Evolutionary conservation across 768 basidiomycete species (phyloP).

Genomic region (Rhizopogon roseolus): DNA sequence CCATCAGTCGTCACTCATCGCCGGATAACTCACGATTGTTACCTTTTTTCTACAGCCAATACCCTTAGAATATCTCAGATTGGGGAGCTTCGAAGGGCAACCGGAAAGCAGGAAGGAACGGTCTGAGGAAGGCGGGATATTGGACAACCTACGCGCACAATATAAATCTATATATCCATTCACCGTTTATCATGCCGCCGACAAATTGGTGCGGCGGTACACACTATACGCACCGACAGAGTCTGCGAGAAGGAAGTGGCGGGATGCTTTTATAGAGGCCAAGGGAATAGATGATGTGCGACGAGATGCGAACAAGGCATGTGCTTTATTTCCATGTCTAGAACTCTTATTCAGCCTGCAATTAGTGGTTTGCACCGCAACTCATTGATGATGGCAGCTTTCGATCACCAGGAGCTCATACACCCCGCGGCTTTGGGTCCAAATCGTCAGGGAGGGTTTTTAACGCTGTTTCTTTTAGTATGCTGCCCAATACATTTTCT

Average conservation of each 20-base stretch:
- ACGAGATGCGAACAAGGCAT: conserved; percentile 71
- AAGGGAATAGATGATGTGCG: conserved; percentile 58
- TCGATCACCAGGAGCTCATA: conserved; percentile 37
- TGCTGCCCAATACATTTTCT: conserved; percentile 15
- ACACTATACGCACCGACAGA: conserved; percentile 67
- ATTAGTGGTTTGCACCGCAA: conserved; percentile 65
- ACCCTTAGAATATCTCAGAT: conserved; percentile 71
- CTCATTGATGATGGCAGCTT: conserved; percentile 60
- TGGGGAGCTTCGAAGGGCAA: conserved; percentile 57
- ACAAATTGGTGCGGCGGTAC: conserved; percentile 54
- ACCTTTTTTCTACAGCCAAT: conserved; percentile 51
- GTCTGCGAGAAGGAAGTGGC: conserved; percentile 57
- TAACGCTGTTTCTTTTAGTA: conserved; percentile 62
- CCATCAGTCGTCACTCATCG: not conserved
- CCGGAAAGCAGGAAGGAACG: conserved; percentile 64
- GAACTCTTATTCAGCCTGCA: conserved; percentile 6
- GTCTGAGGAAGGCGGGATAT: conserved; percentile 49
- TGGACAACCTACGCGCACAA: conserved; percentile 51
- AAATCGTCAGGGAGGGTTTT: conserved; percentile 55
- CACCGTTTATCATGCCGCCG: conserved; percentile 67
- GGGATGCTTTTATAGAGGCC: conserved; percentile 53
- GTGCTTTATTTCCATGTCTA: conserved; percentile 8
- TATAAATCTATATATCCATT: conserved; percentile 67
- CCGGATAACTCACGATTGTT: conserved; percentile 1
- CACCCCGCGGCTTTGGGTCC: conserved; percentile 19